Conservation (phyloP, 306 rosid genomes). For the Inga laurina region DNA sequence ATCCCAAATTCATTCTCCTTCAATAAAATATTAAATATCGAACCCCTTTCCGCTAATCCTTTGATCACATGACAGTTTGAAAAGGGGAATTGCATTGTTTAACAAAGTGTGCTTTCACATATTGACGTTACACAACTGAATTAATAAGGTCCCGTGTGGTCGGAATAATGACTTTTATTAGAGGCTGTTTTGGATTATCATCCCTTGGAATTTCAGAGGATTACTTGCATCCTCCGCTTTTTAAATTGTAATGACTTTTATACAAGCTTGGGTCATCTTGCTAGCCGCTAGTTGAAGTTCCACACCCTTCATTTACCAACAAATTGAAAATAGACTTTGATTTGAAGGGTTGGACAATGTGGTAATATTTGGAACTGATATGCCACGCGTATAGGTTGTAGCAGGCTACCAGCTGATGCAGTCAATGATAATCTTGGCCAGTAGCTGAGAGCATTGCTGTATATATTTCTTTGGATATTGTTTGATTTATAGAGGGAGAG, state of each 20-base stretch:
- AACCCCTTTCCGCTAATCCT: not conserved
- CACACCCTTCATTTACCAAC: constrained; percentile 27
- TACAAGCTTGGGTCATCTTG: constrained; percentile 55
- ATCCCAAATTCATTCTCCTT: not conserved
- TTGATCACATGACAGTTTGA: not conserved
- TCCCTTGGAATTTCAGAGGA: not conserved
- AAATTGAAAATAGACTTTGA: constrained; percentile 37
- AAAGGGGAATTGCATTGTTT: not conserved
- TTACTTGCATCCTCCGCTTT: not conserved
- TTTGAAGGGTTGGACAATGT: constrained; percentile 14
- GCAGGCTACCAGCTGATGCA: constrained; percentile 45
- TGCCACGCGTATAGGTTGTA: constrained; percentile 71
- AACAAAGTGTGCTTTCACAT: not conserved
- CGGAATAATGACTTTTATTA: not conserved
- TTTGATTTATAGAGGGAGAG: not conserved
- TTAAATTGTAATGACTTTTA: too few species aligned
- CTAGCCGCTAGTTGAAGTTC: constrained; percentile 53
- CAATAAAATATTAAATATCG: not conserved
- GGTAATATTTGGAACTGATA: constrained; percentile 24
- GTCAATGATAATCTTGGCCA: constrained; percentile 60
- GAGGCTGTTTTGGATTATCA: not conserved
- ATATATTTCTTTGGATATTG: not conserved
- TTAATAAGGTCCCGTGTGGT: not conserved
- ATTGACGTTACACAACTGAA: not conserved
- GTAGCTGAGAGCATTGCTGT: constrained; percentile 52